These are phyloP conservation scores for Picochlorum sp. DNA, from an alignment of 139 green algal species.

Conservation along the genomic window DNA sequence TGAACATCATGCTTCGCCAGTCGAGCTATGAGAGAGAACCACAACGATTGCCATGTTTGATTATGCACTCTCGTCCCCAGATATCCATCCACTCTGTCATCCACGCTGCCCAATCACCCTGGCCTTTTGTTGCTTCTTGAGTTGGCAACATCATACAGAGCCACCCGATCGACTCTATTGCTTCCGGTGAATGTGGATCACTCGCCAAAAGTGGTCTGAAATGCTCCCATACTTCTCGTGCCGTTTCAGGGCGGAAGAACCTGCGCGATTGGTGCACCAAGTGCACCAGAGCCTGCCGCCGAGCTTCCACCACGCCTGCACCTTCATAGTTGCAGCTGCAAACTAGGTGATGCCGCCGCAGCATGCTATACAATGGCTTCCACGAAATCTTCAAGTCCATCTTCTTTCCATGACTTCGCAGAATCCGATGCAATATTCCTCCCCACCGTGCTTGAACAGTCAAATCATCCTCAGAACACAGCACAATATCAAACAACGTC, in stretches of 20 bases:
- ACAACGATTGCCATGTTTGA: conserved; percentile 46
- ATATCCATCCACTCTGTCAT: conserved; percentile 43
- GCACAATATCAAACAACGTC: conserved; percentile 40
- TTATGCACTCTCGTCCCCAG: conserved; percentile 38
- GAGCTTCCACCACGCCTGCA: conserved; percentile 24
- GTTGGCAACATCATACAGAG: conserved; percentile 61
- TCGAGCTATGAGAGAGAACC: conserved; percentile 49
- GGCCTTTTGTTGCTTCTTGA: conserved; percentile 18
- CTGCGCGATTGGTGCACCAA: conserved; percentile 31
- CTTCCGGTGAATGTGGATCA: conserved; percentile 10
- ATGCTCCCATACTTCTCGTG: conserved; percentile 35
- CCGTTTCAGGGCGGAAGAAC: conserved; percentile 33
- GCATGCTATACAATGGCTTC: conserved; percentile 42
- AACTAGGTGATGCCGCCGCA: conserved; percentile 17
- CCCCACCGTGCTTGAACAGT: conserved; percentile 41
- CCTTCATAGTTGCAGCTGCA: conserved; percentile 25
- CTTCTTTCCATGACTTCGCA: conserved; percentile 34
- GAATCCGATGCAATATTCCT: conserved; percentile 28
- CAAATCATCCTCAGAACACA: conserved; percentile 20
- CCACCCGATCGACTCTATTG: conserved; percentile 47
- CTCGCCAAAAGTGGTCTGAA: conserved; percentile 17
- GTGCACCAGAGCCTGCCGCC: conserved; percentile 23
- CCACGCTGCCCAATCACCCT: conserved; percentile 31
- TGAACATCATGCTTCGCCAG: conserved; percentile 66
- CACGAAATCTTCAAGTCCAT: conserved; percentile 48